phyloP scores from a whole-genome alignment of 345 rosid species.

The Linum lewisii region DNA sequence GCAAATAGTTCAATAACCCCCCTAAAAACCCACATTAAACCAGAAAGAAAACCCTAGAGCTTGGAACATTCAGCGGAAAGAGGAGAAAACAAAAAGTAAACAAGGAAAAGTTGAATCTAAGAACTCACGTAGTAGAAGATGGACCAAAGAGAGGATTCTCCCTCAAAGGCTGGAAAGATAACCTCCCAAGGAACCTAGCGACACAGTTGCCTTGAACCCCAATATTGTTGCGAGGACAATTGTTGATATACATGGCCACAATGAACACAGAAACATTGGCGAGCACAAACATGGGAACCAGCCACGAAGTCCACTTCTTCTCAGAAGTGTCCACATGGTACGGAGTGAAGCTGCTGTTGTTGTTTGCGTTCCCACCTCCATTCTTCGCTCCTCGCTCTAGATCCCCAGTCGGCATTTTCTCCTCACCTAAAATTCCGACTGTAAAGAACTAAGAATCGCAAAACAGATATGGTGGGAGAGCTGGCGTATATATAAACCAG shows the following conservation, averaged over 20 bases:
- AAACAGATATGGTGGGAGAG: no score
- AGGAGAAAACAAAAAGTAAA: neutral
- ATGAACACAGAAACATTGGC: constrained; percentile 64
- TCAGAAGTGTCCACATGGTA: constrained; percentile 36
- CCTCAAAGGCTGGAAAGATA: constrained; percentile 75
- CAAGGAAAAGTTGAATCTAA: neutral
- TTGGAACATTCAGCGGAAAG: constrained; percentile 1
- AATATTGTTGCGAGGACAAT: constrained; percentile 57
- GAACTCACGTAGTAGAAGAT: constrained; percentile 69
- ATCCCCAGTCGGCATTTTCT: constrained; percentile 50
- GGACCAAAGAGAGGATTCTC: constrained; percentile 97
- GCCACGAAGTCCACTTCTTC: constrained; percentile 82
- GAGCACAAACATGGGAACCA: constrained; percentile 67
- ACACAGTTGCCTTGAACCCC: constrained; percentile 44
- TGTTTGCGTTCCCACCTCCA: constrained; percentile 15
- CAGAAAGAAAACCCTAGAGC: neutral
- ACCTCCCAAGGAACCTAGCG: constrained; percentile 62
- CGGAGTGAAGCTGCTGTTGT: constrained; percentile 12
- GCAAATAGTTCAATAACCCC: neutral
- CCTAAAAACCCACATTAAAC: neutral
- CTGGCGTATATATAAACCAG: neutral
- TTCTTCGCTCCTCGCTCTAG: constrained; percentile 46
- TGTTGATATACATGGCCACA: constrained; percentile 68
- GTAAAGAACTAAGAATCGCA: neutral
- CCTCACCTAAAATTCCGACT: neutral